Conservation (phyloP, 139 green algal species). For the Tetradesmus obliquus region DNA sequence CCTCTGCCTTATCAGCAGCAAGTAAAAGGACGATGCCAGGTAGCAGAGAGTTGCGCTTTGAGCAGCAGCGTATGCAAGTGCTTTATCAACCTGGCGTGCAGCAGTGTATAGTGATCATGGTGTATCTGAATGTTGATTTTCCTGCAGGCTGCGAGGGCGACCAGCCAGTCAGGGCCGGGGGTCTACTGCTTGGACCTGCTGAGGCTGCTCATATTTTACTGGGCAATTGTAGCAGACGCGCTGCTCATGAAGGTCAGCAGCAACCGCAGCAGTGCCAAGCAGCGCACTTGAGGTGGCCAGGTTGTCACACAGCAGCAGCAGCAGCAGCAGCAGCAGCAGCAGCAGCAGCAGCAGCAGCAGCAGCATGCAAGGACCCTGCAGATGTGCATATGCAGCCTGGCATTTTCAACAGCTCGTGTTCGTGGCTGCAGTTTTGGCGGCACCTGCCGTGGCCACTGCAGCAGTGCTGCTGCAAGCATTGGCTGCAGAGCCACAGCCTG, state of each 20-base stretch:
- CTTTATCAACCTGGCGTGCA: too few relatives aligned
- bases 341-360: neutral
- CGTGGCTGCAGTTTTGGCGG: too few relatives aligned
- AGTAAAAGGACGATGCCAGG: neutral
- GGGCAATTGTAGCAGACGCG: conserved; percentile 45
- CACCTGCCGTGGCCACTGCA: too few relatives aligned
- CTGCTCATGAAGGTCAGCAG: conserved; percentile 41
- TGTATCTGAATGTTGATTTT: too few relatives aligned
- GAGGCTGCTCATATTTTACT: conserved; percentile 46
- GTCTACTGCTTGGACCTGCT: conserved; percentile 41
- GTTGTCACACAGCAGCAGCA: neutral
- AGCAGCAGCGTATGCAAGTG: neutral
- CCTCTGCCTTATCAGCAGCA: neutral
- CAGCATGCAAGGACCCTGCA: neutral
- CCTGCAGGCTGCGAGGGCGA: conserved; percentile 18
- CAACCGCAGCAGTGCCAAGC: neutral
- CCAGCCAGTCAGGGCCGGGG: neutral
- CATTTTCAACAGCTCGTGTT: too few relatives aligned
- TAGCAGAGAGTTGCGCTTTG: neutral
- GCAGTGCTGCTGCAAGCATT: too few relatives aligned
- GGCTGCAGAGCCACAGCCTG: too few relatives aligned
- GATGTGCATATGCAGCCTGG: neutral
- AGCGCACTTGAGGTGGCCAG: neutral
- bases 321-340: neutral
- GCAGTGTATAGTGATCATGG: too few relatives aligned